Evolutionary conservation across 108 stramenopile species (phyloP), one percentile per base, ranked within the genome.

Genomic region (Pseudonitzschia multistriata): DNA sequence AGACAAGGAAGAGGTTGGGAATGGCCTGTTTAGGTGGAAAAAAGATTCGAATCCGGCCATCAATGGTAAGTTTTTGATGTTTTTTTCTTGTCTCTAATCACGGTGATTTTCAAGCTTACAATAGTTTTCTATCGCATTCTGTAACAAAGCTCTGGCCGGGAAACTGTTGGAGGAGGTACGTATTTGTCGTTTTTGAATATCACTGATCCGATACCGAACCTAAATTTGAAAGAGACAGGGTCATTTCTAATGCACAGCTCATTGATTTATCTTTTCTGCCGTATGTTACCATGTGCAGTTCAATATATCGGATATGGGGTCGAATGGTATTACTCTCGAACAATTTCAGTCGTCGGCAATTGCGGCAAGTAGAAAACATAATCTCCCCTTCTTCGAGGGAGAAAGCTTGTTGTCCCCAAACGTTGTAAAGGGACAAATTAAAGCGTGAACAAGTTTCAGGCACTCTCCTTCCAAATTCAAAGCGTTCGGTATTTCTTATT

Each of bases 141-240:
- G 13, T 1, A 8, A 13, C 13, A 45, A 45, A 45, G 59, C 71
- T 3, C 31, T 71, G 48, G 60, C 59, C 5, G 71, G 71, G 21
- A 71, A 71, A 57, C 14, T 71, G 14, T 62, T 50, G 60, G 71
- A 71, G 30, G 71, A 71, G 59, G 40, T 71, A 14, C 22, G 59
- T 47, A 40, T 11, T 52, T 25, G n/a, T 24, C 50, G 3, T 52
- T 22, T 2, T 49, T 19, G 22, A 52, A 52, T 52, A 27, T 35
- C 27, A 64, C 7, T 3, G 61, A 36, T 35, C 14, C 6, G 13
- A 47, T 64, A 13, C 17, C 10, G 22, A 21, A 29, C 59, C 31
- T 14, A 57, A 22, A 13, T 33, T 0, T 33, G 21, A 34, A n/a
- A n/a, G n/a, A n/a, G n/a, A n/a, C n/a, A n/a, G n/a, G n/a, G n/a